A percentile compares a stretch with the other conserved stretches of the same genome.
phyloP scores from a whole-genome alignment of 2,329 filamentous ascomycete genomes.

The Clarireedia monteithiana region DNA sequence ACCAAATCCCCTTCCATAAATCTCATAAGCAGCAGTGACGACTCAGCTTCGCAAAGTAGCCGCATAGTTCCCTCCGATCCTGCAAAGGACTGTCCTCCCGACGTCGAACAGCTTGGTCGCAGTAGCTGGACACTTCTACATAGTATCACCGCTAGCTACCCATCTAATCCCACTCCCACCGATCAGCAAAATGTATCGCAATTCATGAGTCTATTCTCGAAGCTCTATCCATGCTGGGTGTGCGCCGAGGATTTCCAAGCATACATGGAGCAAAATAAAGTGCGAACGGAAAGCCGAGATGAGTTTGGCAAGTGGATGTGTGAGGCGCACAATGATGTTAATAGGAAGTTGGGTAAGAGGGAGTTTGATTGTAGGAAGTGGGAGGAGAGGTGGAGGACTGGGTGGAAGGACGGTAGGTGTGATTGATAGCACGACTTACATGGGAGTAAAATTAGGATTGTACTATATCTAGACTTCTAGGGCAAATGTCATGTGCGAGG shows the following conservation, averaged over 20 bases:
- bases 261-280: slow-evolving; percentile 63
- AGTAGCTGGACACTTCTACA: slow-evolving; percentile 92
- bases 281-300: slow-evolving; percentile 49
- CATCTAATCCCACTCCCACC: slow-evolving; percentile 53
- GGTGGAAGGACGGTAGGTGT: slow-evolving; percentile 66
- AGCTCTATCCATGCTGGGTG: slow-evolving; percentile 90
- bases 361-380: slow-evolving; percentile 84
- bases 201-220: slow-evolving; percentile 76
- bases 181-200: slow-evolving; percentile 70
- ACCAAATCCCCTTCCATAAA: slow-evolving; percentile 35
- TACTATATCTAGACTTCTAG: too few relatives aligned
- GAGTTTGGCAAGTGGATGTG: slow-evolving; percentile 81
- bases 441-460: not conserved
- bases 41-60: slow-evolving; percentile 25
- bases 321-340: slow-evolving; percentile 80
- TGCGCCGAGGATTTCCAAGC: slow-evolving; percentile 86
- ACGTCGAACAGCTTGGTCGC: slow-evolving; percentile 80
- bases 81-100: slow-evolving; percentile 72
- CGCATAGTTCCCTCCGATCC: slow-evolving; percentile 32
- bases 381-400: slow-evolving; percentile 92
- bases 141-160: slow-evolving; percentile 83
- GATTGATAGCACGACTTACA: slow-evolving; percentile 20
- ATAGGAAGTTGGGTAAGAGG: slow-evolving; percentile 81
- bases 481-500: too few relatives aligned
- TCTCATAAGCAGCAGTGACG: slow-evolving; percentile 10